phyloP scores from a whole-genome alignment of 192 early-diverging fungal species.

The Allomyces arbusculus region DNA sequence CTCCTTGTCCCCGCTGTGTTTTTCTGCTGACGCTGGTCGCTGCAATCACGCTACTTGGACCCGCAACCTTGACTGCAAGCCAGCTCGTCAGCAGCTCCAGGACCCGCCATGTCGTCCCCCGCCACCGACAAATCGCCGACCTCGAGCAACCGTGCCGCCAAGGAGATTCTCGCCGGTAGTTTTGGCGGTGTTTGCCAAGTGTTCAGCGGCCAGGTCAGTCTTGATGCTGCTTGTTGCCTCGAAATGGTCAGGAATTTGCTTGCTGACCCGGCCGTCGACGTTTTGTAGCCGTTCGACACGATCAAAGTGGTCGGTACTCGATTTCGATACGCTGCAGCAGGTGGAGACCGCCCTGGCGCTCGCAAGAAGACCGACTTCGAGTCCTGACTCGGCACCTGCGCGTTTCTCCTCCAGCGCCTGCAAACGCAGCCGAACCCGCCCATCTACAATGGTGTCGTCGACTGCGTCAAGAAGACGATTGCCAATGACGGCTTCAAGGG shows the following conservation, averaged over 20 bases:
- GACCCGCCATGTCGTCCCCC: too few species aligned
- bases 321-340: not conserved
- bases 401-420: conserved; percentile 32
- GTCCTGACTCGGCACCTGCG: not conserved
- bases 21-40: too few species aligned
- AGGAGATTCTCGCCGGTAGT: not conserved
- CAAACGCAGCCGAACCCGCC: conserved; percentile 70
- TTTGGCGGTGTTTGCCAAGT: not conserved
- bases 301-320: conserved; percentile 46
- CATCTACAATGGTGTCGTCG: conserved; percentile 60
- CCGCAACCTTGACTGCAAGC: too few species aligned
- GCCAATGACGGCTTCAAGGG: conserved; percentile 58
- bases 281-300: conserved; percentile 48
- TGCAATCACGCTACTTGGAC: too few species aligned
- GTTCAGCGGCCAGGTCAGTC: not conserved
- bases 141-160: not conserved
- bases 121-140: too few species aligned
- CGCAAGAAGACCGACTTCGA: not conserved
- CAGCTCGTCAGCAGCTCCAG: too few species aligned
- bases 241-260: too few species aligned
- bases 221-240: too few species aligned
- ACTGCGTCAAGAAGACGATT: conserved; percentile 69
- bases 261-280: not conserved
- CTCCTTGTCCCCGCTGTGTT: too few species aligned
- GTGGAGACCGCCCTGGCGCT: not conserved